Base-by-base conservation (phyloP, 306 rosid genomes). In the Benincasa hispida region DNA sequence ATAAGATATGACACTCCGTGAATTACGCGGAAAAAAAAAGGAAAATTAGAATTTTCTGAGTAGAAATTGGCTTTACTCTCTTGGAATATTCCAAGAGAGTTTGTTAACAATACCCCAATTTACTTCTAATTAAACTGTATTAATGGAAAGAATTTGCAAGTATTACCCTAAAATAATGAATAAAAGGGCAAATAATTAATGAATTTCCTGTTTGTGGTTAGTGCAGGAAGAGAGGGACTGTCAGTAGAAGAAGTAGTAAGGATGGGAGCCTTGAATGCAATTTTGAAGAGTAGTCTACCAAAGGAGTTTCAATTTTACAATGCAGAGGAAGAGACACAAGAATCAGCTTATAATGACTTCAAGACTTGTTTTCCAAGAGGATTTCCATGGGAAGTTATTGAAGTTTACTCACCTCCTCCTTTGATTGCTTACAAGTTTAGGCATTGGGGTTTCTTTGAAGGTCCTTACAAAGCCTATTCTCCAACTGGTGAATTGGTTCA, bases 401-500 rank as follows among this genome's bases (percentile, higher is more conserved):
- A 50, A 17, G 22, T 50, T 15, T 50, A 50, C 18, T 50, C 56
- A 15, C 21, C 21, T 50, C 56, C 56, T 50, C 56, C 56, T 18
- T 6, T 50, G 10, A 50, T 50, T 50, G 56, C 56, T 6, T 18
- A 0, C 56, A 50, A 50, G 9, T 50, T 50, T 50, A 50, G 56
- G 56, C 56, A 50, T 50, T 50, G 56, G 56, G 56, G 56, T 50
- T 85, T 82, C 90, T 91, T 84, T 81, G 94, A 91, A 76, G 94
- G 97, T 5, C 91, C 92, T 62, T 91, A 47, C 72, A 89, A 85
- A 75, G 85, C 77, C 12, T 89, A 80, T 79, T 61, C 85, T 21
- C 97, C 97, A 18, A 88, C 87, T 22, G 92, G 90, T 1, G 85
- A 89, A 5, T 67, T 86, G n/a, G 82, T 81, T 63, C 84, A 91